These are phyloP conservation scores for Silene noctiflora DNA, from an alignment of 179 eudicot species.

Conservation along the genomic window DNA sequence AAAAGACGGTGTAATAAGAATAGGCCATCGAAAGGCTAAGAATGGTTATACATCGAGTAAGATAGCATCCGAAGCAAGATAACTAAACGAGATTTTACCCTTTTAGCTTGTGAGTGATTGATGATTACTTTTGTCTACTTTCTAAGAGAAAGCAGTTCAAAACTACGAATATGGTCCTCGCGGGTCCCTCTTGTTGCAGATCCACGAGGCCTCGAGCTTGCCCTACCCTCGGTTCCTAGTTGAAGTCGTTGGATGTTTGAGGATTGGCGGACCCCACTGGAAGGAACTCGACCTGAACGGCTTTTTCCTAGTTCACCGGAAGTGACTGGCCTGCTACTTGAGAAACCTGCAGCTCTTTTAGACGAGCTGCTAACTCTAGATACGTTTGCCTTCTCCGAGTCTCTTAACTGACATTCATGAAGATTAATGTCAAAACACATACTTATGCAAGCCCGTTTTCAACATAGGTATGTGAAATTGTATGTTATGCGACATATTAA, in stretches of 20 bases:
- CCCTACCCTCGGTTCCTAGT: constrained; percentile 49
- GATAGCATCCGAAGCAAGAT: constrained; percentile 10
- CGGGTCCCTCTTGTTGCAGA: constrained; percentile 50
- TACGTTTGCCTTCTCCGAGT: constrained; percentile 40
- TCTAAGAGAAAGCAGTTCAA: constrained; percentile 70
- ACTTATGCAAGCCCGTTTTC: neutral
- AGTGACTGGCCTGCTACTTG: constrained; percentile 61
- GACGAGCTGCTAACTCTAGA: constrained; percentile 71
- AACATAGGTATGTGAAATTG: too few relatives aligned
- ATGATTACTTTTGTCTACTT: constrained; percentile 36
- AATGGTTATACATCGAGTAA: constrained; percentile 20
- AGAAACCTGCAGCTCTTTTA: constrained; percentile 48
- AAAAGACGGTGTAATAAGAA: neutral
- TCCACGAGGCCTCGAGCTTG: constrained; percentile 50
- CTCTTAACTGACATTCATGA: constrained; percentile 45
- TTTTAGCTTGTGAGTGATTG: too few relatives aligned
- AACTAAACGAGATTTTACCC: neutral
- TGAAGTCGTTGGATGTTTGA: constrained; percentile 60
- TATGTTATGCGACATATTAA: too few relatives aligned
- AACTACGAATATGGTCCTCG: constrained; percentile 79
- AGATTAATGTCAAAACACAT: constrained; percentile 9
- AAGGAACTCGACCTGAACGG: constrained; percentile 45
- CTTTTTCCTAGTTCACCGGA: constrained; percentile 57
- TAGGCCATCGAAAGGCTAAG: constrained; percentile 8
- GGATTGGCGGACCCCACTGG: constrained; percentile 47